These are phyloP conservation scores for Striga hermonthica DNA, from an alignment of 305 asterid genomes.

Conservation along the genomic window DNA sequence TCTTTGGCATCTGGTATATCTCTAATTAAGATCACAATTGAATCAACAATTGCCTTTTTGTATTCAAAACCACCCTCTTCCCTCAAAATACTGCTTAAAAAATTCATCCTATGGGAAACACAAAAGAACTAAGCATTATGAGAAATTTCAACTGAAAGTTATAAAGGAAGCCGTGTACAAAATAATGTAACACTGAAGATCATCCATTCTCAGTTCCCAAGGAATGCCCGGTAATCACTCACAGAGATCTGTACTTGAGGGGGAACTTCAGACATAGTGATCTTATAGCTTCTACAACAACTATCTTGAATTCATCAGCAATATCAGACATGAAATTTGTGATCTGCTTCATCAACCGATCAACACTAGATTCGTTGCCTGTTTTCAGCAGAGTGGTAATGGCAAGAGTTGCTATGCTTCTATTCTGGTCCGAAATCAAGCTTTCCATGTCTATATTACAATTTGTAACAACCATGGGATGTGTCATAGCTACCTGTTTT, in stretches of 20 bases:
- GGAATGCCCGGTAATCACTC: constrained; percentile 40
- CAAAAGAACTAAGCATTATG: constrained; percentile 18
- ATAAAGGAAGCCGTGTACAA: background rate
- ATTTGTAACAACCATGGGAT: constrained; percentile 95
- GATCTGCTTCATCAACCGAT: constrained; percentile 96
- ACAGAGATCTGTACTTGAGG: constrained; percentile 95
- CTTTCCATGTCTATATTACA: constrained; percentile 99
- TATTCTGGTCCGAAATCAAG: constrained; percentile 94
- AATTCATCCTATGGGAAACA: constrained; percentile 71
- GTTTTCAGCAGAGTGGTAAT: constrained; percentile 95
- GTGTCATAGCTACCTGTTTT: constrained; percentile 96
- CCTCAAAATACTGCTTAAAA: constrained; percentile 92
- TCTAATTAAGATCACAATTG: constrained; percentile 92
- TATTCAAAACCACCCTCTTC: constrained; percentile 99
- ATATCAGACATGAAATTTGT: constrained; percentile 98
- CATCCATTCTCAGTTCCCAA: constrained; percentile 7
- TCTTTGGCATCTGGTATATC: constrained; percentile 99
- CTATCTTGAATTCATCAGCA: constrained; percentile 99
- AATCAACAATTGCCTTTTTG: constrained; percentile 96
- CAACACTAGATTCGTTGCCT: constrained; percentile 96
- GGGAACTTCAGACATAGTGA: constrained; percentile 97
- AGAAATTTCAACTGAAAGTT: constrained; percentile 4
- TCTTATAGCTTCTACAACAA: constrained; percentile 97
- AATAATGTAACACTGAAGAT: constrained; percentile 20
- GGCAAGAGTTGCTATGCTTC: constrained; percentile 99